Conservation (phyloP, 2,329 filamentous ascomycete genomes). For the Penicillium janthinellum region DNA sequence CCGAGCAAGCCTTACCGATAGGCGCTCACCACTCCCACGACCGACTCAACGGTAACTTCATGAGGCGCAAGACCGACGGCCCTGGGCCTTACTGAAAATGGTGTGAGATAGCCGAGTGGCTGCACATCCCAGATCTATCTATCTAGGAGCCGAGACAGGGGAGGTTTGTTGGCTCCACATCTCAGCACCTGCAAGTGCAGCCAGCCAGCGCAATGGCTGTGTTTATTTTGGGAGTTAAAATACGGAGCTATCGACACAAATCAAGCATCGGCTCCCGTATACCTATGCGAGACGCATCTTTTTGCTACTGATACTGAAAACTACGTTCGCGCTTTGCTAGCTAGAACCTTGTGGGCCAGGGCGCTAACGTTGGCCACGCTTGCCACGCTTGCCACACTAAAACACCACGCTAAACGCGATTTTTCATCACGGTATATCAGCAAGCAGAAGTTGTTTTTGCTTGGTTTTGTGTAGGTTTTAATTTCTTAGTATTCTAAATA, state of each 20-base stretch:
- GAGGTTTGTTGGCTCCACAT: neutral
- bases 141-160: neutral
- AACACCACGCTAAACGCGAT: too few relatives aligned
- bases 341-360: neutral
- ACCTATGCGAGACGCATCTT: neutral
- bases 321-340: neutral
- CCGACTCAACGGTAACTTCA: neutral
- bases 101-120: neutral
- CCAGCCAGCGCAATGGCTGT: neutral
- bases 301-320: neutral
- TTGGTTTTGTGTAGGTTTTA: too few relatives aligned
- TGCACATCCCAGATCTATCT: neutral
- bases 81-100: neutral
- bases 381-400: too few relatives aligned
- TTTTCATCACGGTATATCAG: too few relatives aligned
- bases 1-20: neutral
- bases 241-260: neutral
- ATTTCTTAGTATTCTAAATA: too few relatives aligned
- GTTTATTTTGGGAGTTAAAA: too few relatives aligned
- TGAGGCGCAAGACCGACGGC: neutral
- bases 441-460: too few relatives aligned
- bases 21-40: neutral
- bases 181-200: slow-evolving; percentile 1
- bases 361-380: neutral
- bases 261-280: neutral